Conservation (phyloP, 148 eudicot species). For the Persicaria maculosa region DNA sequence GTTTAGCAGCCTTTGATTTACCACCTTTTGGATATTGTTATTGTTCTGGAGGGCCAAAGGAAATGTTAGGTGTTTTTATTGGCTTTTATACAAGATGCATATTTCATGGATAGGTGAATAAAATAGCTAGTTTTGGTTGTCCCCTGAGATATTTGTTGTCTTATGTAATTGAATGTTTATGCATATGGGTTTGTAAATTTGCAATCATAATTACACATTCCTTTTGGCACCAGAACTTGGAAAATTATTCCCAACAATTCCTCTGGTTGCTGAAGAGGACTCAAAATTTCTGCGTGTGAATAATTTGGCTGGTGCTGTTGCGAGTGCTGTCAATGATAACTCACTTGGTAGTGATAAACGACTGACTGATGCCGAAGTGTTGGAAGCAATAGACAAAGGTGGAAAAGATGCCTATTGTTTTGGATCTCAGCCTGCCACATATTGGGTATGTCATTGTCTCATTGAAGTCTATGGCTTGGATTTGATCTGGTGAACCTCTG, state of each 20-base stretch:
- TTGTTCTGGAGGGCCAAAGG: background rate
- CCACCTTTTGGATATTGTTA: background rate
- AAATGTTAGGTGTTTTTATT: background rate
- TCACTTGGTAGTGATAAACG: conserved; percentile 24
- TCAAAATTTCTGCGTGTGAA: conserved; percentile 70
- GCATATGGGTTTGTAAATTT: background rate
- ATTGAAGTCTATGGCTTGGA: background rate
- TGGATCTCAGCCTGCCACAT: conserved; percentile 70
- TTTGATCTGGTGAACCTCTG: background rate
- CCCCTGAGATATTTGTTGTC: background rate
- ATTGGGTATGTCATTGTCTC: conserved; percentile 54
- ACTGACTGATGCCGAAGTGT: conserved; percentile 50
- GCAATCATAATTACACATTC: background rate
- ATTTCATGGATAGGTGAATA: background rate
- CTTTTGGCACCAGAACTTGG: conserved; percentile 49
- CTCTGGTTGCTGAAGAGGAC: conserved; percentile 99
- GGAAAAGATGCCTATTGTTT: conserved; percentile 55
- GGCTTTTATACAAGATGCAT: background rate
- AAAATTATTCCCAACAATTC: conserved; percentile 64
- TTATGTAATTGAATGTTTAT: background rate
- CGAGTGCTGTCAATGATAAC: conserved; percentile 46
- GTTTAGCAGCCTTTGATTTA: no score
- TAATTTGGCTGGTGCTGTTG: conserved; percentile 61
- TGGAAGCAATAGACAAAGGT: conserved; percentile 95
- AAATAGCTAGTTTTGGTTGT: background rate